These are phyloP conservation scores for Candida oleophila DNA, from an alignment of 805 yeast species.

Conservation along the genomic window DNA sequence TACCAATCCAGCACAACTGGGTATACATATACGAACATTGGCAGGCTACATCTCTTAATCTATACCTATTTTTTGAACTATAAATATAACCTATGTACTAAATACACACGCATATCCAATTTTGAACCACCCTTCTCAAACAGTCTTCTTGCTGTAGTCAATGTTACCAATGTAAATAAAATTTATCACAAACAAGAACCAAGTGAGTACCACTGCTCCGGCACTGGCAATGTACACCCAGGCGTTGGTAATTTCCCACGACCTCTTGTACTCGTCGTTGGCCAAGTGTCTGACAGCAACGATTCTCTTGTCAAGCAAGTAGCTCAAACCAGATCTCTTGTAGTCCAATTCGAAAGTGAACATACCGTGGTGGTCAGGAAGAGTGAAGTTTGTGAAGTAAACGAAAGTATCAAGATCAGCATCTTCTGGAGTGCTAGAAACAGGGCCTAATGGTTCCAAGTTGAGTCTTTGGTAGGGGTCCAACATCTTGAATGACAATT, in stretches of 20 bases:
- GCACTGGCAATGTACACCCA: slow-evolving; percentile 87
- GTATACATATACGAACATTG: no score
- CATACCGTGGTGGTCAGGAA: slow-evolving; percentile 97
- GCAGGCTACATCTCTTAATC: no score
- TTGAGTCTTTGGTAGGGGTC: slow-evolving; percentile 92
- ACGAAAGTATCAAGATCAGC: slow-evolving; percentile 44
- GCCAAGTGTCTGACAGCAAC: slow-evolving; percentile 92
- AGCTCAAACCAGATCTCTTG: slow-evolving; percentile 73
- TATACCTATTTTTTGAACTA: no score
- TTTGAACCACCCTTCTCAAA: neutral
- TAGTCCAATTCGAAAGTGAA: slow-evolving; percentile 82
- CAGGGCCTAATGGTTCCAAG: slow-evolving; percentile 45
- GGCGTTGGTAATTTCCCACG: slow-evolving; percentile 89
- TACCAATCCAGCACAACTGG: no score
- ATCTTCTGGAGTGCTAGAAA: slow-evolving; percentile 31
- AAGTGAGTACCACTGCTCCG: slow-evolving; percentile 63
- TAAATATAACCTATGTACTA: no score
- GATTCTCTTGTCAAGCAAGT: slow-evolving; percentile 59
- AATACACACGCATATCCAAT: no score
- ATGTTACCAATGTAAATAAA: slow-evolving; percentile 48
- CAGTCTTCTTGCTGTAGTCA: slow-evolving; percentile 27
- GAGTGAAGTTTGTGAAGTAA: slow-evolving; percentile 55
- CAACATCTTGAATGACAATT: slow-evolving; percentile 82
- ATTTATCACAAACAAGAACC: slow-evolving; percentile 74
- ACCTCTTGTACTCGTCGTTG: slow-evolving; percentile 89